These are phyloP conservation scores for Fusarium sp. DNA, from an alignment of 2,329 filamentous ascomycete genomes.

Conservation along the genomic window DNA sequence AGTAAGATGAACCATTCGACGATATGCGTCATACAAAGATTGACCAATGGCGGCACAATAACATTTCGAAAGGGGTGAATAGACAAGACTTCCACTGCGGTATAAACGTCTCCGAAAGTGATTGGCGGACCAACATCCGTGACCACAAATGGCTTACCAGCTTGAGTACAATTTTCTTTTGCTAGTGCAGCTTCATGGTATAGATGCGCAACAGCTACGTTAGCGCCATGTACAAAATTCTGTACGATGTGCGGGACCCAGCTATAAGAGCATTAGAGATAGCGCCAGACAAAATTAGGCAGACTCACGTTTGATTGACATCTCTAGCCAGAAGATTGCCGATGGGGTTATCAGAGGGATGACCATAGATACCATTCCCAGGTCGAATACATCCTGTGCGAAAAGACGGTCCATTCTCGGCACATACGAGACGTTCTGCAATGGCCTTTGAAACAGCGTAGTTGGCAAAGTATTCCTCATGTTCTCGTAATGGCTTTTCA, in stretches of 20 bases:
- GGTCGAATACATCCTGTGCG: slow-evolving; percentile 15
- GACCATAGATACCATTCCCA: slow-evolving; percentile 2
- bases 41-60: background rate
- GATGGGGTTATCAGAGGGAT: background rate
- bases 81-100: background rate
- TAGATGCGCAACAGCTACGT: slow-evolving; percentile 8
- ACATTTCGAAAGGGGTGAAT: background rate
- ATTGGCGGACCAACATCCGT: background rate
- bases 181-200: slow-evolving; percentile 2
- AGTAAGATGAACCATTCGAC: slow-evolving; percentile 6
- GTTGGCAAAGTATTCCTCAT: background rate
- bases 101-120: background rate
- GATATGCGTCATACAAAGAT: background rate
- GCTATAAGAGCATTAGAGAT: background rate
- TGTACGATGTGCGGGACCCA: slow-evolving; percentile 7
- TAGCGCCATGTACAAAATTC: slow-evolving; percentile 1
- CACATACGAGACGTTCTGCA: background rate
- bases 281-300: accelerated
- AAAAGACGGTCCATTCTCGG: background rate
- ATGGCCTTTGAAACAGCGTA: background rate
- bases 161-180: background rate
- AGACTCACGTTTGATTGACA: background rate
- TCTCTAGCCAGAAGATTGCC: background rate
- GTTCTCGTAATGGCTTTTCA: background rate
- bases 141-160: slow-evolving; percentile 3